These are phyloP conservation scores for Erysiphe pulchra DNA, from an alignment of 2,329 filamentous ascomycete species.

Conservation along the genomic window DNA sequence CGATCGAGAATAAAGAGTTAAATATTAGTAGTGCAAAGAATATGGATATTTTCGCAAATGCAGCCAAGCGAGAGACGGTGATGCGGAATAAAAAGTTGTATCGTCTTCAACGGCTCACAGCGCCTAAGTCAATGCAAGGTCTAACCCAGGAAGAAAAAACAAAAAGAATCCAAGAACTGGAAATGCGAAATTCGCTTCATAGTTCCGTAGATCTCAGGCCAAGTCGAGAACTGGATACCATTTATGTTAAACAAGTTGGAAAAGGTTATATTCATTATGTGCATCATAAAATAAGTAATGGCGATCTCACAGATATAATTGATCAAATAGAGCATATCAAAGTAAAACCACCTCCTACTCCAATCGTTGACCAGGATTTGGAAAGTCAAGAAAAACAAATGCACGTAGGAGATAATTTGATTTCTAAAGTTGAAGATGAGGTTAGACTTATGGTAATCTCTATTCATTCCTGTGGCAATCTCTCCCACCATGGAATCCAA, in stretches of 20 bases:
- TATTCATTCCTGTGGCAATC: constrained; percentile 88
- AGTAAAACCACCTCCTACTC: constrained; percentile 1
- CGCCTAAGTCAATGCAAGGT: constrained; percentile 17
- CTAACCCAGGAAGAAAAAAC: constrained; percentile 5
- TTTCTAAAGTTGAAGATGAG: constrained; percentile 3
- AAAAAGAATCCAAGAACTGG: neutral
- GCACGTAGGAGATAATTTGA: constrained; percentile 1
- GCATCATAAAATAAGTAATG: constrained; percentile 45
- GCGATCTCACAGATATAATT: constrained; percentile 44
- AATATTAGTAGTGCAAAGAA: constrained; percentile 69
- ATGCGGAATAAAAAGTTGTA: constrained; percentile 68
- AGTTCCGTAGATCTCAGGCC: constrained; percentile 23
- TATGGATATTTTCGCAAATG: constrained; percentile 59
- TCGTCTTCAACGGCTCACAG: constrained; percentile 15
- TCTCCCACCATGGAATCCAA: constrained; percentile 82
- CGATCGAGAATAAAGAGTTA: constrained; percentile 64
- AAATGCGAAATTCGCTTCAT: constrained; percentile 13
- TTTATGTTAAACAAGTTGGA: constrained; percentile 30
- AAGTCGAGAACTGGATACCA: constrained; percentile 21
- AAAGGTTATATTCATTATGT: constrained; percentile 55
- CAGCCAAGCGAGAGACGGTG: constrained; percentile 46
- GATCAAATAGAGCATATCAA: constrained; percentile 26
- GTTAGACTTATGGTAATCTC: constrained; percentile 55
- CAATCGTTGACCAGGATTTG: constrained; percentile 2
- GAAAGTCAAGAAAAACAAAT: constrained; percentile 4